phyloP scores from a whole-genome alignment of 2,329 filamentous ascomycete genomes.

The Hawksworthiomyces lignivorus region DNA sequence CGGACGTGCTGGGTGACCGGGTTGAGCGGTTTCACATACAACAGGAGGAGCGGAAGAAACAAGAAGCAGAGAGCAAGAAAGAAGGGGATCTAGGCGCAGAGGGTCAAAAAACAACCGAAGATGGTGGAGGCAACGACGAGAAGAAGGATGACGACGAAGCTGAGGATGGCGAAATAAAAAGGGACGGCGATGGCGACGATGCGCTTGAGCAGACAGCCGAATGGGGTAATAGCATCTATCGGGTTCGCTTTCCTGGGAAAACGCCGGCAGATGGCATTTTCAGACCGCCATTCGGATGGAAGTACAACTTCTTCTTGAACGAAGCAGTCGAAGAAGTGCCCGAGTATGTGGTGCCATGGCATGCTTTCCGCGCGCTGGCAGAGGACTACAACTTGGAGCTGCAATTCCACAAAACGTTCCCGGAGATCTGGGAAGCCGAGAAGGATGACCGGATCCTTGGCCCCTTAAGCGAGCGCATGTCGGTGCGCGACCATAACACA shows the following conservation, averaged over 20 bases:
- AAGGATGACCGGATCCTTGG: slow-evolving; percentile 78
- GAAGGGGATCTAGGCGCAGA: slow-evolving; percentile 29
- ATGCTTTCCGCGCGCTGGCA: slow-evolving; percentile 88
- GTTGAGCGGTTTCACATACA: slow-evolving; percentile 65
- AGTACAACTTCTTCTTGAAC: slow-evolving; percentile 92
- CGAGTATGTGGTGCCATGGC: slow-evolving; percentile 97
- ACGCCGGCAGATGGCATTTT: slow-evolving; percentile 85
- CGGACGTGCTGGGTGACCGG: slow-evolving; percentile 73
- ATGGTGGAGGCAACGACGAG: slow-evolving; percentile 24
- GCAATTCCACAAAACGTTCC: slow-evolving; percentile 85
- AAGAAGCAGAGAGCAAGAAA: slow-evolving; percentile 27
- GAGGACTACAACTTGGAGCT: slow-evolving; percentile 96
- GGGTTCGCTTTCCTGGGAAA: slow-evolving; percentile 76
- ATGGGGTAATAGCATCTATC: slow-evolving; percentile 93
- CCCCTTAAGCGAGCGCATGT: slow-evolving; percentile 89
- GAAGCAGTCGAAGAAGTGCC: slow-evolving; percentile 95
- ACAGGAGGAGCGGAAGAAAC: slow-evolving; percentile 29
- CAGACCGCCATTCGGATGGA: slow-evolving; percentile 92
- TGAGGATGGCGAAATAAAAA: slow-evolving; percentile 33
- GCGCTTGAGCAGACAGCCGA: slow-evolving; percentile 59
- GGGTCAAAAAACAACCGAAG: slow-evolving; percentile 21
- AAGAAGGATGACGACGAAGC: slow-evolving; percentile 25
- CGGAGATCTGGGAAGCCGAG: slow-evolving; percentile 86
- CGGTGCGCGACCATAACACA: slow-evolving; percentile 66
- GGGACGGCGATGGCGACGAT: slow-evolving; percentile 50